Percentiles rank a stretch among this genome's conserved stretches.
These are phyloP conservation scores for Fomitiporia mediterranea DNA, from an alignment of 1,284 basidiomycete genomes.

Conservation along the genomic window DNA sequence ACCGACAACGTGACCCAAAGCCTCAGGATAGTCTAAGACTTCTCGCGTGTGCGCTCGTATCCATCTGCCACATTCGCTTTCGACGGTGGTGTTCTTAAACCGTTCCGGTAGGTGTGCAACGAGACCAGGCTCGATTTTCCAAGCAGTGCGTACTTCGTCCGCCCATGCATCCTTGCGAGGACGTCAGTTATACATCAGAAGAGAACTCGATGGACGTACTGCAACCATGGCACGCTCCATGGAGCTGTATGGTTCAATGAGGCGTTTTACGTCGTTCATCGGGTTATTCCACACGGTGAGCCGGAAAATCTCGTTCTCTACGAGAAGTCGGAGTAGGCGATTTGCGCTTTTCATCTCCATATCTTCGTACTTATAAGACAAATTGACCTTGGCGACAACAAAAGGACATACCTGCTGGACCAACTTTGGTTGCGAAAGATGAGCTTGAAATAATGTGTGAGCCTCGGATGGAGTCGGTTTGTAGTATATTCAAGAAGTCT, in stretches of 20 bases:
- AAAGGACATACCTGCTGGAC: slow-evolving; percentile 15
- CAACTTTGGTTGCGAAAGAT: slow-evolving; percentile 43
- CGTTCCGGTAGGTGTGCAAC: slow-evolving; percentile 83
- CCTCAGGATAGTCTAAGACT: slow-evolving; percentile 75
- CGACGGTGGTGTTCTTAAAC: slow-evolving; percentile 64
- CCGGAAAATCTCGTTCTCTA: slow-evolving; percentile 88
- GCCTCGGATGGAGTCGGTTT: slow-evolving; percentile 67
- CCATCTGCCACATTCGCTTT: slow-evolving; percentile 69
- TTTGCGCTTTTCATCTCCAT: slow-evolving; percentile 49
- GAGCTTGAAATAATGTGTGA: slow-evolving; percentile 65
- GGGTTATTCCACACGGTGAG: slow-evolving; percentile 92
- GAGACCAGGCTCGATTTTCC: slow-evolving; percentile 82
- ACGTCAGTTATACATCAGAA: slow-evolving; percentile 16
- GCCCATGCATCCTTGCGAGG: slow-evolving; percentile 62
- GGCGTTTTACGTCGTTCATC: slow-evolving; percentile 68
- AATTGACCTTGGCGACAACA: slow-evolving; percentile 45
- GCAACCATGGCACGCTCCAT: slow-evolving; percentile 58
- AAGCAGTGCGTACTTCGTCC: slow-evolving; percentile 65
- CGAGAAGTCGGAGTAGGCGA: slow-evolving; percentile 72
- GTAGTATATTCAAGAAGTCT: slow-evolving; percentile 78
- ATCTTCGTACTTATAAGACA: slow-evolving; percentile 37
- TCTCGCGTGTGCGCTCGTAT: slow-evolving; percentile 72
- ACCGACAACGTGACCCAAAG: slow-evolving; percentile 76
- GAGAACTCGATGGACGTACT: slow-evolving; percentile 36
- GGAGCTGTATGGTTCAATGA: slow-evolving; percentile 51